Conservation (phyloP, 2,329 filamentous ascomycete genomes). For the Blastomyces percursus region DNA sequence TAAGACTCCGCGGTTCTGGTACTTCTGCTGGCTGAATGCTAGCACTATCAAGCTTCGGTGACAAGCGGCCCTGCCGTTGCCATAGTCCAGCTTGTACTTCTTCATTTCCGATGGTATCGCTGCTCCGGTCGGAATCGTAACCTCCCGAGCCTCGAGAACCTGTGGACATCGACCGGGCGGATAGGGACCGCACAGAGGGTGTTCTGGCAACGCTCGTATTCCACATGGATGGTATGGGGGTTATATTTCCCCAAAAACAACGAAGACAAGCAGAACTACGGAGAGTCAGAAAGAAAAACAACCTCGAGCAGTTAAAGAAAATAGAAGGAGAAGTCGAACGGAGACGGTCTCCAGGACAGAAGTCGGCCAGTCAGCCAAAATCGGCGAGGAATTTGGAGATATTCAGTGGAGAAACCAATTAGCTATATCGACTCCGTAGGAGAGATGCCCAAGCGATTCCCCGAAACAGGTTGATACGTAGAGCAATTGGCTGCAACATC, state of each 20-base stretch:
- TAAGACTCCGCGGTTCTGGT: neutral
- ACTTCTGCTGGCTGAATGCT: neutral
- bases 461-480: neutral
- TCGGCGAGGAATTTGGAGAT: neutral
- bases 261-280: neutral
- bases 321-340: neutral
- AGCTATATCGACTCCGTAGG: neutral
- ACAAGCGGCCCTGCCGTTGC: constrained; percentile 7
- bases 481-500: neutral
- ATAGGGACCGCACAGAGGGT: constrained; percentile 4
- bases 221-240: neutral
- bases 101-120: constrained; percentile 17
- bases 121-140: constrained; percentile 7
- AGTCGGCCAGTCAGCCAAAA: neutral
- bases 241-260: neutral
- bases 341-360: neutral
- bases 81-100: neutral
- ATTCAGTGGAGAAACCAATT: neutral
- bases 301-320: neutral
- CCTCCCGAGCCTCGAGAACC: constrained; percentile 1
- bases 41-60: constrained; percentile 1
- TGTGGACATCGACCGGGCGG: constrained; percentile 1
- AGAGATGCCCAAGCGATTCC: neutral
- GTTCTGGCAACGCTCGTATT: constrained; percentile 3
- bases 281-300: neutral